These are phyloP conservation scores for Xylariaceae sp. DNA, from an alignment of 2,329 filamentous ascomycete species.

Conservation along the genomic window DNA sequence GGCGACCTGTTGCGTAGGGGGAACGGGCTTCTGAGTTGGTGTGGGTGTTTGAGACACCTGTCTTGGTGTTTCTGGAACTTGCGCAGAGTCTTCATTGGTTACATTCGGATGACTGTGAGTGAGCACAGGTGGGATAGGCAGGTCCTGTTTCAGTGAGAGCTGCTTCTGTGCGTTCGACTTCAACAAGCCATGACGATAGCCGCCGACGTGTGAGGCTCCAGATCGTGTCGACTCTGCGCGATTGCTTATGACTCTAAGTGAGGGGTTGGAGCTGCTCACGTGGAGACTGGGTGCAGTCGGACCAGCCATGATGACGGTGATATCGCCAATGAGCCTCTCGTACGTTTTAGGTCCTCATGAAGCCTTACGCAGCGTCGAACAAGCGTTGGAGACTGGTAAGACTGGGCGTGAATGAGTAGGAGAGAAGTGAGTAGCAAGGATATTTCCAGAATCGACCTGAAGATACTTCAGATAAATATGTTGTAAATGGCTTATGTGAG, in stretches of 20 bases:
- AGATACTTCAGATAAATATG: not conserved
- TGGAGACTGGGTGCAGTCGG: conserved; percentile 12
- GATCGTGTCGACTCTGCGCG: conserved; percentile 26
- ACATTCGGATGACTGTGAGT: conserved; percentile 11
- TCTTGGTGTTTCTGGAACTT: not conserved
- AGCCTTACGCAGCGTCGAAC: not conserved
- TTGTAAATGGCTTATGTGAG: not conserved
- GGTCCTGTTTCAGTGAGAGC: conserved; percentile 21
- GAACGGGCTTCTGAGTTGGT: not conserved
- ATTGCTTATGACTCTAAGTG: conserved; percentile 21
- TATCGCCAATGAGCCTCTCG: not conserved
- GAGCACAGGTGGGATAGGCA: conserved; percentile 28
- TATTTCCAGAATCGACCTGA: not conserved
- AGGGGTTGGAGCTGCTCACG: conserved; percentile 22
- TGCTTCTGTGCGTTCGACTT: conserved; percentile 19
- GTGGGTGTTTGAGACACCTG: not conserved
- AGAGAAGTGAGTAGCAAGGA: not conserved
- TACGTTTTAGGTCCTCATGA: not conserved
- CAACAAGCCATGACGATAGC: conserved; percentile 25
- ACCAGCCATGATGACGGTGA: conserved; percentile 17
- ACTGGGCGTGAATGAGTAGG: not conserved
- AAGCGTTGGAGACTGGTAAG: not conserved
- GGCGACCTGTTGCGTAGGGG: not conserved
- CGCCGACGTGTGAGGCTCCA: conserved; percentile 17
- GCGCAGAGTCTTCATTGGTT: not conserved